Conservation (phyloP, 2,329 filamentous ascomycete genomes). For the Albifimbria verrucaria region DNA sequence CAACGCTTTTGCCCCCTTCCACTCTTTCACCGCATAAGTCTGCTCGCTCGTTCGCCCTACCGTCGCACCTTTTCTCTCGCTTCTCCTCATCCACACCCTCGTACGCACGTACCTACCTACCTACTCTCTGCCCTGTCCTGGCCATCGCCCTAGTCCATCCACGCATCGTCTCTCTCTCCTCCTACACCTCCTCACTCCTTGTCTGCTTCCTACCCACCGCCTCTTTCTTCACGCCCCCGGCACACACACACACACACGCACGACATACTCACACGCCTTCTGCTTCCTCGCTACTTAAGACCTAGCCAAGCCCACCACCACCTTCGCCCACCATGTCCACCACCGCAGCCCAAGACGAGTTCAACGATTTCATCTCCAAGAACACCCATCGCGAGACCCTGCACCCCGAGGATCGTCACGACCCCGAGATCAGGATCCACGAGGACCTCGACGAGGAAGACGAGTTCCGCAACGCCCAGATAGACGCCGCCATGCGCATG, state of each 20-base stretch:
- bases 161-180: conserved; percentile 2
- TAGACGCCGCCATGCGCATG: conserved; percentile 65
- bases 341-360: conserved; percentile 65
- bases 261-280: conserved; percentile 17
- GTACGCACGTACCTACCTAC: neutral
- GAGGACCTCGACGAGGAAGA: conserved; percentile 58
- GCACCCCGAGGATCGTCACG: conserved; percentile 59
- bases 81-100: neutral
- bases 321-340: conserved; percentile 55
- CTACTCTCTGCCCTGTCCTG: conserved; percentile 9
- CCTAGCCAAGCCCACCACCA: conserved; percentile 8
- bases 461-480: conserved; percentile 47
- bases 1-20: neutral
- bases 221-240: conserved; percentile 20
- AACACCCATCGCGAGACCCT: conserved; percentile 42
- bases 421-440: conserved; percentile 42
- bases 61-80: neutral
- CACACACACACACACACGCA: conserved; percentile 19
- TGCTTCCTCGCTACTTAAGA: conserved; percentile 10
- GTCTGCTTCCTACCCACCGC: conserved; percentile 20
- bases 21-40: neutral
- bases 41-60: too few species aligned
- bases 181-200: conserved; percentile 7
- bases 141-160: conserved; percentile 1
- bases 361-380: conserved; percentile 58